Percentiles rank a stretch among this genome's conserved stretches.
Evolutionary conservation across 495 filamentous ascomycete species (phyloP).

Genomic region (Lophium mytilinum): DNA sequence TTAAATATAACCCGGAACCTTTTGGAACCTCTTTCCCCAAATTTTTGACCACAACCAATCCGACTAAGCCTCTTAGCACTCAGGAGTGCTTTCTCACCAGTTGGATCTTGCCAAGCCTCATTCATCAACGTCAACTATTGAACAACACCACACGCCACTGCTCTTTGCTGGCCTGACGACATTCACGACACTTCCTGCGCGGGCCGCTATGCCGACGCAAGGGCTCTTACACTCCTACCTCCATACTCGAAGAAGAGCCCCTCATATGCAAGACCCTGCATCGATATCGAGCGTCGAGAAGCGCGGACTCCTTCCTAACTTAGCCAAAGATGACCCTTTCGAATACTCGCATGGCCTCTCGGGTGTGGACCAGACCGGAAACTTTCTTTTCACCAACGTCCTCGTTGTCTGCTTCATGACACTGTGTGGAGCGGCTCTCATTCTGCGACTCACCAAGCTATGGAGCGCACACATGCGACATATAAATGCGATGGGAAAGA

Average conservation of each 20-base stretch:
- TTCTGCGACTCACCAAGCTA: slow-evolving; percentile 51
- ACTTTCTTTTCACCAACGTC: slow-evolving; percentile 32
- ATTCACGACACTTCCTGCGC: too few species aligned
- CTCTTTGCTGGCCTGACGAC: too few species aligned
- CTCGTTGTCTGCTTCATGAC: slow-evolving; percentile 36
- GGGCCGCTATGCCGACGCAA: too few species aligned
- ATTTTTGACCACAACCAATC: background rate
- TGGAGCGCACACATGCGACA: slow-evolving; percentile 64
- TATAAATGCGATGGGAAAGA: slow-evolving; percentile 52
- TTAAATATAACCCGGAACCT: background rate
- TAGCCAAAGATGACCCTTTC: slow-evolving; percentile 4
- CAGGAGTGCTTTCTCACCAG: slow-evolving; percentile 1
- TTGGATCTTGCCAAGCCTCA: background rate
- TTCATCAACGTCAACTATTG: background rate
- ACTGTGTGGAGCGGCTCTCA: slow-evolving; percentile 46
- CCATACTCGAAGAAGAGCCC: too few species aligned
- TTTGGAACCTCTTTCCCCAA: background rate
- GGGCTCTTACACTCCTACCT: too few species aligned
- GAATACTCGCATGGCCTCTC: slow-evolving; percentile 28
- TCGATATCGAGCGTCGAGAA: background rate
- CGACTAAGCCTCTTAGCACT: background rate
- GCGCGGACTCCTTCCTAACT: background rate
- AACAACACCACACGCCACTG: too few species aligned
- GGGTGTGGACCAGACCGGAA: slow-evolving; percentile 33
- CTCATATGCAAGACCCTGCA: too few species aligned